Percentiles rank a stretch among this genome's conserved stretches.
Evolutionary conservation across 108 stramenopile species (phyloP).

Genomic region (Skeletonema potamos): DNA sequence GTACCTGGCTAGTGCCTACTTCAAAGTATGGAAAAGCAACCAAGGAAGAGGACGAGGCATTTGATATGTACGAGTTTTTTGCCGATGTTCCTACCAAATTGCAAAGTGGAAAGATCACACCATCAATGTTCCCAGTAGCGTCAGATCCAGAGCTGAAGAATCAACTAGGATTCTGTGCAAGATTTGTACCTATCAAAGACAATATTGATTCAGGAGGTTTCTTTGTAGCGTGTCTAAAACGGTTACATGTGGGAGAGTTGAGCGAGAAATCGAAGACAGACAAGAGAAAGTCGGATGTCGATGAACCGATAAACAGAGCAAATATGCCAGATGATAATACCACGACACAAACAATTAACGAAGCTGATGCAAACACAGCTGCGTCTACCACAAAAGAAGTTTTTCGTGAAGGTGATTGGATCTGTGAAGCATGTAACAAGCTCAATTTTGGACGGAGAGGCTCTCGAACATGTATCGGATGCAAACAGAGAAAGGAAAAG

Average conservation of each 20-base stretch:
- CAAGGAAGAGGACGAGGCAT: background rate
- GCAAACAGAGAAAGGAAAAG: constrained; percentile 3
- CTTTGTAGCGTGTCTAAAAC: constrained; percentile 13
- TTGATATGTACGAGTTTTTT: constrained; percentile 4
- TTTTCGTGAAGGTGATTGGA: constrained; percentile 13
- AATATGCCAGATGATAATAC: background rate
- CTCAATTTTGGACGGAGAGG: constrained; percentile 14
- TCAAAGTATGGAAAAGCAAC: constrained; percentile 7
- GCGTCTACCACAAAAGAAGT: background rate
- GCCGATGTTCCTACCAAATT: constrained; percentile 3
- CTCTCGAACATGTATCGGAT: background rate
- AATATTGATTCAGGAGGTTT: constrained; percentile 10
- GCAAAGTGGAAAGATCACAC: constrained; percentile 4
- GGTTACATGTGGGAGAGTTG: constrained; percentile 3
- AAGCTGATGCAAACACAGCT: background rate
- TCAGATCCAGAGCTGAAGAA: background rate
- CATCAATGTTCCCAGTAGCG: constrained; percentile 9
- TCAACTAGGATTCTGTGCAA: background rate
- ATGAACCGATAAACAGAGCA: background rate
- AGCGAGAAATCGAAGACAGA: background rate
- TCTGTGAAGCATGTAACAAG: constrained; percentile 5
- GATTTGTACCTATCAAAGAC: constrained; percentile 11
- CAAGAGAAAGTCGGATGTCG: background rate
- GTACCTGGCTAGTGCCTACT: constrained; percentile 3
- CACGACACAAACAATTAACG: background rate